Base-by-base conservation (phyloP, 257 asterid genomes). In the Nicotiana otophora region DNA sequence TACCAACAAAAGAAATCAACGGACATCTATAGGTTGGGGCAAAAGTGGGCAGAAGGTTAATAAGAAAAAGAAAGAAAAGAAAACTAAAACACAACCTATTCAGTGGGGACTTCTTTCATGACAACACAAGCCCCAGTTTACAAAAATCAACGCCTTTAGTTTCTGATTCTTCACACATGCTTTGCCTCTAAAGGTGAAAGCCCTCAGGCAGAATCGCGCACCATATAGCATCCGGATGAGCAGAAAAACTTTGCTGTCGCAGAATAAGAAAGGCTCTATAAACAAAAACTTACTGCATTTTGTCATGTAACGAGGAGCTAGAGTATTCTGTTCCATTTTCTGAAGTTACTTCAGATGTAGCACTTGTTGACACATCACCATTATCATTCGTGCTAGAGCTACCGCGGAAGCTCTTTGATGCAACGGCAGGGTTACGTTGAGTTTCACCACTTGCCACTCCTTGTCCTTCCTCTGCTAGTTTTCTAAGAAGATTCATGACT, bases 401-500 rank as follows among this genome's bases (percentile, higher is more conserved):
- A 33, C 89, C 82, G n/a, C 48, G 89, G 80, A 77, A 55, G 86
- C 81, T 87, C 78, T 81, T 94, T 84, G 92, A 80, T 51, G 91
- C 88, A 80, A 34, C 76, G 2, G 92, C 57, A 76, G 92, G 91
- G 83, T 89, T 90, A 67, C 81, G 93, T 77, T 87, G 97, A 30
- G 89, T 89, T 84, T 72, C 82, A 4, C 90, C 64, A 78, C 84
- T 90, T 10, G 89, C 89, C 5, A 68, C 90, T 70, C 84, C 84
- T 80, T 91, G 94, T 74, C 98, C 98, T 83, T 91, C 98, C 88
- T 93, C 98, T 0, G 98, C 99, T 81, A 96, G 91, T 82, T 86
- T 92, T 76, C 85, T 90, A 11, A 96, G 93, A 82, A 96, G 94
- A 86, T 92, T 93, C 99, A 91, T 96, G 80, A 96, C 85, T 2